A percentile compares a stretch with the other conserved stretches of the same genome.
phyloP scores from a whole-genome alignment of 2,329 filamentous ascomycete species.

The Plenodomus biglobosus region DNA sequence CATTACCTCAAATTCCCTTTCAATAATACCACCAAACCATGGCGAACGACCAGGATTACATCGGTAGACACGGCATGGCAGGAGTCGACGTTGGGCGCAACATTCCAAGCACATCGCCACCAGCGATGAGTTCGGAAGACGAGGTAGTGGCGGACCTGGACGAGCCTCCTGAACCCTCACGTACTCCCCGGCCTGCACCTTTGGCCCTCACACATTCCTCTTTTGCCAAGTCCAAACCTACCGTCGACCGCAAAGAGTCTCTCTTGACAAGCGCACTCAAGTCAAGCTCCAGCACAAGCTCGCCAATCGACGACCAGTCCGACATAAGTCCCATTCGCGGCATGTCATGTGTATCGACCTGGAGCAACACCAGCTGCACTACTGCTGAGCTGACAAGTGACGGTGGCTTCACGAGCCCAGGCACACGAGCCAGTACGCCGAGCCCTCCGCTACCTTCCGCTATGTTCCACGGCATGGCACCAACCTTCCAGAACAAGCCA shows the following conservation, averaged over 20 bases:
- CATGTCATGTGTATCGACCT: constrained; percentile 63
- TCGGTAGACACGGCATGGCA: constrained; percentile 26
- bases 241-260: constrained; percentile 67
- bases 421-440: constrained; percentile 76
- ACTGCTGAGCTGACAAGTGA: constrained; percentile 95
- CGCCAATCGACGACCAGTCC: constrained; percentile 47
- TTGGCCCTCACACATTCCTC: constrained; percentile 41
- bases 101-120: constrained; percentile 27
- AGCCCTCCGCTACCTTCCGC: constrained; percentile 77
- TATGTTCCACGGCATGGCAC: constrained; percentile 44
- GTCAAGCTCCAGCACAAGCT: constrained; percentile 48
- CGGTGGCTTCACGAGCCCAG: constrained; percentile 84
- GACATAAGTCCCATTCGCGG: constrained; percentile 45
- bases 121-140: constrained; percentile 50
- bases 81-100: constrained; percentile 34
- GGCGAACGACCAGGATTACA: constrained; percentile 39
- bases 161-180: constrained; percentile 77
- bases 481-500: constrained; percentile 43
- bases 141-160: constrained; percentile 77
- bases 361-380: constrained; percentile 79
- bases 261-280: constrained; percentile 82
- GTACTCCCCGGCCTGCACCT: constrained; percentile 50
- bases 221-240: constrained; percentile 54
- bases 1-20: not conserved
- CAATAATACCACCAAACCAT: constrained; percentile 19